Percentiles rank a stretch among this genome's conserved stretches.
Conservation (phyloP, 331 rosid species). For the Prunus yedoensis region DNA sequence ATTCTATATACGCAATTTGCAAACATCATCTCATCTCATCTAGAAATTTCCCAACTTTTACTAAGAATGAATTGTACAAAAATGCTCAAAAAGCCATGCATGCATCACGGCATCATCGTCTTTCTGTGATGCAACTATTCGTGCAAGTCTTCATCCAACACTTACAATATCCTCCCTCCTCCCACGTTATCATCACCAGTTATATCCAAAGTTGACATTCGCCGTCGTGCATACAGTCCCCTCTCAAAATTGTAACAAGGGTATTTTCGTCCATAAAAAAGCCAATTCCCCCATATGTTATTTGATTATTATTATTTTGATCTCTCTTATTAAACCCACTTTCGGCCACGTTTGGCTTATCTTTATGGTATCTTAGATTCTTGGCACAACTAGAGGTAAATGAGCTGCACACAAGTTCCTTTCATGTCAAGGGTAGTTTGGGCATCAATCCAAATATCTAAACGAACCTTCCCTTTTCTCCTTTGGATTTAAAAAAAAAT, state of each 20-base stretch:
- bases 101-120: too few species aligned
- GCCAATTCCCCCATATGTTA: background rate
- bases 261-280: constrained; percentile 25
- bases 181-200: background rate
- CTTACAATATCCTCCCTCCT: too few species aligned
- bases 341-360: constrained; percentile 52
- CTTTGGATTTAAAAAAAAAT: constrained; percentile 16
- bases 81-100: too few species aligned
- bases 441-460: constrained; percentile 38
- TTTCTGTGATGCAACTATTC: too few species aligned
- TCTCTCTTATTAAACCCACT: constrained; percentile 28
- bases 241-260: background rate
- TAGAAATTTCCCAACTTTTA: too few species aligned
- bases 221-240: background rate
- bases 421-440: constrained; percentile 35
- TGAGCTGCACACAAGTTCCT: constrained; percentile 41
- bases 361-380: constrained; percentile 47
- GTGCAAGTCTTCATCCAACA: too few species aligned
- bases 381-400: constrained; percentile 29
- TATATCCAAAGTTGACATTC: constrained; percentile 36
- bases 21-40: too few species aligned
- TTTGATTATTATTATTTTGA: background rate
- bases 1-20: too few species aligned
- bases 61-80: too few species aligned
- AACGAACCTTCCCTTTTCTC: constrained; percentile 36